Conservation (phyloP, 108 stramenopile species). For the Nitzschia inconspicua region DNA sequence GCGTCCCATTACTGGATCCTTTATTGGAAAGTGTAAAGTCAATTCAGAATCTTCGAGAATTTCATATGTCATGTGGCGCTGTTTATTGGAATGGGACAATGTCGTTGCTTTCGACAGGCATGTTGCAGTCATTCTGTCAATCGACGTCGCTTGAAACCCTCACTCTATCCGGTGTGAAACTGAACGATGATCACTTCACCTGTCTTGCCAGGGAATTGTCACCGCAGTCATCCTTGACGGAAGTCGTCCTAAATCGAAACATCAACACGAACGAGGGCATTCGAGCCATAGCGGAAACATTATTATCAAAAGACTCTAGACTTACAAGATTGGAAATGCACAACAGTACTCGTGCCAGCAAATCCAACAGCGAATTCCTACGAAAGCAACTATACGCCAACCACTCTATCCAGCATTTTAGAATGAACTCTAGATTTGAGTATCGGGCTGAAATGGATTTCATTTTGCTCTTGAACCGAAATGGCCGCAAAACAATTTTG, state of each 20-base stretch:
- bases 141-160: not conserved
- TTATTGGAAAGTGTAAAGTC: not conserved
- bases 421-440: not conserved
- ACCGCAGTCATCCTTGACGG: not conserved
- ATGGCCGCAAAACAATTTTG: not conserved
- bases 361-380: too few relatives aligned
- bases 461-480: conserved; percentile 4
- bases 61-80: conserved; percentile 3
- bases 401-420: too few relatives aligned
- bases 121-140: not conserved
- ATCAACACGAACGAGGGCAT: conserved; percentile 6
- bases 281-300: not conserved
- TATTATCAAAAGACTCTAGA: not conserved
- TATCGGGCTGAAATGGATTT: not conserved
- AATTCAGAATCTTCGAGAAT: not conserved
- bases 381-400: too few relatives aligned
- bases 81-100: not conserved
- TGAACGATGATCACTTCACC: conserved; percentile 13
- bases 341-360: too few relatives aligned
- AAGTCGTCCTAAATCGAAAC: conserved; percentile 14
- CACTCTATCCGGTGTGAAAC: conserved; percentile 2
- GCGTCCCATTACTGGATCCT: conserved; percentile 7
- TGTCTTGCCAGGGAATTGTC: conserved; percentile 2
- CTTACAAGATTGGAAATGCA: conserved; percentile 1
- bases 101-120: not conserved